These are phyloP conservation scores for Hydrangea macrophylla DNA, from an alignment of 148 eudicot species.

Conservation along the genomic window DNA sequence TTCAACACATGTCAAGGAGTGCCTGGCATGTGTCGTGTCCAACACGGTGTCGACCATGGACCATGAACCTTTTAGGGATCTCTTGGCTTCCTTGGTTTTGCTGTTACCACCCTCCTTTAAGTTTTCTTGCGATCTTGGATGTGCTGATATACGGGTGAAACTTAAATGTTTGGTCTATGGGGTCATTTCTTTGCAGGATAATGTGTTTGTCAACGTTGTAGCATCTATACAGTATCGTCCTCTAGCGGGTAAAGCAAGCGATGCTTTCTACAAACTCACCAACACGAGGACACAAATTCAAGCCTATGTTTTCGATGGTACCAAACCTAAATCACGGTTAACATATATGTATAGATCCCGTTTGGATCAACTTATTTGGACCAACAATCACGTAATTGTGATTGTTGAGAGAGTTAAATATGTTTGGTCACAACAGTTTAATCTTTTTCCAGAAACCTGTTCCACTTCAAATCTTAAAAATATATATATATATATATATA, in stretches of 20 bases:
- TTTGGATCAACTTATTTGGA: too few relatives aligned
- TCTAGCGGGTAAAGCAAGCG: constrained; percentile 48
- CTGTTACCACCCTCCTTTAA: not conserved
- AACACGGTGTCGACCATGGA: too few relatives aligned
- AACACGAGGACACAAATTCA: constrained; percentile 54
- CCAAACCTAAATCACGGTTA: not conserved
- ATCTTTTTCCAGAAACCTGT: too few relatives aligned
- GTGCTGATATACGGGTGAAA: not conserved
- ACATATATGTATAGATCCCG: not conserved
- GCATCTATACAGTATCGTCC: constrained; percentile 64
- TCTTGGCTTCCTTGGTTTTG: not conserved
- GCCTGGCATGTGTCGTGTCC: too few relatives aligned
- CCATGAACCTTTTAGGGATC: too few relatives aligned
- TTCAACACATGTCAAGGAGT: too few relatives aligned
- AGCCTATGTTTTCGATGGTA: constrained; percentile 73
- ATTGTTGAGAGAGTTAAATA: too few relatives aligned
- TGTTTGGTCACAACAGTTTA: too few relatives aligned
- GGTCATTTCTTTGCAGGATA: constrained; percentile 36
- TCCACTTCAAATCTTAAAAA: too few relatives aligned
- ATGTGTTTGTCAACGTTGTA: constrained; percentile 62
- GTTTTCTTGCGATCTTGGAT: not conserved
- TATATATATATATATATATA: too few relatives aligned
- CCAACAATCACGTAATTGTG: too few relatives aligned
- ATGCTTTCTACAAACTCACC: constrained; percentile 63
- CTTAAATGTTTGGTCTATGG: not conserved